Evolutionary conservation across 495 filamentous ascomycete species (phyloP).

Genomic region (Tuber aestivum): DNA sequence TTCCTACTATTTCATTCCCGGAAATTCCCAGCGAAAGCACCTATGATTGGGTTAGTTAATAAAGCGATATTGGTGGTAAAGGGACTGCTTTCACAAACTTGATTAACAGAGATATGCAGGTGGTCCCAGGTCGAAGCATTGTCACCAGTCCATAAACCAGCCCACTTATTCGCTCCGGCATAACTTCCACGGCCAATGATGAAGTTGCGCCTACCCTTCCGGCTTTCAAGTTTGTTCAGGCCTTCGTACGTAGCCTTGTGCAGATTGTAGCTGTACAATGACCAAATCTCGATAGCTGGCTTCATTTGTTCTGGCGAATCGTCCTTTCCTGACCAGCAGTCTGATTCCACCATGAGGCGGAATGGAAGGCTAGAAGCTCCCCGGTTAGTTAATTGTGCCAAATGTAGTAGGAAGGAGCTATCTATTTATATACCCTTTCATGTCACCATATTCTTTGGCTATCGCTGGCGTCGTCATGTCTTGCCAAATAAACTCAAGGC

Average conservation of each 20-base stretch:
- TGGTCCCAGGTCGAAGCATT: conserved; percentile 37
- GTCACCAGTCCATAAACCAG: conserved; percentile 40
- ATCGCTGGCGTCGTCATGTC: conserved; percentile 41
- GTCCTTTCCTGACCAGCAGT: conserved; percentile 9
- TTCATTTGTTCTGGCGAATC: conserved; percentile 10
- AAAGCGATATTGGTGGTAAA: neutral
- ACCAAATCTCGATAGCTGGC: conserved; percentile 33
- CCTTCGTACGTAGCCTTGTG: conserved; percentile 40
- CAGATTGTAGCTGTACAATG: conserved; percentile 38
- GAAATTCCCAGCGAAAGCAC: conserved; percentile 25
- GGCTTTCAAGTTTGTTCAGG: conserved; percentile 16
- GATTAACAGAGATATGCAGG: conserved; percentile 28
- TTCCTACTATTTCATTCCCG: conserved; percentile 28
- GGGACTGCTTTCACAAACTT: conserved; percentile 20
- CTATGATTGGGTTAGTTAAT: neutral
- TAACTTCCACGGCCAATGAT: conserved; percentile 40
- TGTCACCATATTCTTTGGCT: conserved; percentile 30
- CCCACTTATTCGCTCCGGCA: conserved; percentile 30
- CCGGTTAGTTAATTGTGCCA: neutral
- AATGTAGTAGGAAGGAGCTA: neutral
- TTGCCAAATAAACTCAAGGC: conserved; percentile 42
- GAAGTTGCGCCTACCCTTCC: conserved; percentile 37
- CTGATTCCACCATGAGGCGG: conserved; percentile 12
- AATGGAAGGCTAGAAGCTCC: conserved; percentile 8
- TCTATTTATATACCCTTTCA: conserved; percentile 19